Evolutionary conservation across 805 yeast genomes (phyloP).

Genomic region (Nakazawaea wyomingensis): DNA sequence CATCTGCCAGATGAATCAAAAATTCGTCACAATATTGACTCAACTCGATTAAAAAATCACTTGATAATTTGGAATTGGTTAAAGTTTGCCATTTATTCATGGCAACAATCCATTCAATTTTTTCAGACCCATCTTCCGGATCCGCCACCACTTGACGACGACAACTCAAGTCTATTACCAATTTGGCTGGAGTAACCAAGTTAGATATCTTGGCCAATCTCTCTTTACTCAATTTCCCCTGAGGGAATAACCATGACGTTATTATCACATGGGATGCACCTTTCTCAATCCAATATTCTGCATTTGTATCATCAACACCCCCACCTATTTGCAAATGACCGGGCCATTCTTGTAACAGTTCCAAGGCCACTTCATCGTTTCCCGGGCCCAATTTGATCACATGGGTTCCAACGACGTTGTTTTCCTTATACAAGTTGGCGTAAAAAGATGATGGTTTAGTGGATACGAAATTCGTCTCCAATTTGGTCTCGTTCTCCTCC

Average conservation of each 20-base stretch:
- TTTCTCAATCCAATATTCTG: conserved; percentile 65
- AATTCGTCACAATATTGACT: conserved; percentile 76
- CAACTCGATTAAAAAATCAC: conserved; percentile 48
- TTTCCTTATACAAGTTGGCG: conserved; percentile 59
- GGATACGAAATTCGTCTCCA: conserved; percentile 76
- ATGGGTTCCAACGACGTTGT: conserved; percentile 72
- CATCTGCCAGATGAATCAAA: conserved; percentile 96
- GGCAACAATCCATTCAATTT: conserved; percentile 79
- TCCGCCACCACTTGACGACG: conserved; percentile 35
- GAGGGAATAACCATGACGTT: conserved; percentile 86
- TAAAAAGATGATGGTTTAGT: conserved; percentile 68
- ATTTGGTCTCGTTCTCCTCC: conserved; percentile 36
- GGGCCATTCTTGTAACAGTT: conserved; percentile 77
- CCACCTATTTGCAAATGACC: conserved; percentile 82
- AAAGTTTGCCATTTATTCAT: conserved; percentile 96
- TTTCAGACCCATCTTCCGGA: too few relatives aligned
- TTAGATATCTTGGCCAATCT: conserved; percentile 47
- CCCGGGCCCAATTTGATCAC: conserved; percentile 86
- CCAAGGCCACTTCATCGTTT: conserved; percentile 77
- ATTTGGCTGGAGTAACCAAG: conserved; percentile 55
- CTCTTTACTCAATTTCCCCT: conserved; percentile 43
- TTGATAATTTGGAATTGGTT: conserved; percentile 56
- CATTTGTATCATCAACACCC: conserved; percentile 75
- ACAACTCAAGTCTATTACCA: conserved; percentile 92
- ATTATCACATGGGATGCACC: conserved; percentile 88